These are phyloP conservation scores for Tolypocladium cylindrosporum DNA, from an alignment of 2,329 filamentous ascomycete species.

Conservation along the genomic window DNA sequence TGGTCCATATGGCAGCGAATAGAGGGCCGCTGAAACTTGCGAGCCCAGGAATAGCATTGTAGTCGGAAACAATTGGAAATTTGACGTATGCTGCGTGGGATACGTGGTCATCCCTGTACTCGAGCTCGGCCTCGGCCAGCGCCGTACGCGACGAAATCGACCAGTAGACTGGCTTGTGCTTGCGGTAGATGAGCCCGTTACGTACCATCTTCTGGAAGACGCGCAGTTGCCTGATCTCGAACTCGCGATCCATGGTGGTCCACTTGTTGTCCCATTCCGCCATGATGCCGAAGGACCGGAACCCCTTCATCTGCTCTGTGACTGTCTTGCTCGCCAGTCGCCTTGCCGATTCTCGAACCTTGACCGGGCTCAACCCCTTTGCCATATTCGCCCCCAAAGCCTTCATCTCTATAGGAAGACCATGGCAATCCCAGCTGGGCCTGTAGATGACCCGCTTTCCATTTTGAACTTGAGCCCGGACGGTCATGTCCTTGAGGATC, in stretches of 20 bases:
- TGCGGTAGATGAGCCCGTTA: constrained; percentile 64
- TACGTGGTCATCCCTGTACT: constrained; percentile 67
- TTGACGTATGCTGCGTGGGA: constrained; percentile 70
- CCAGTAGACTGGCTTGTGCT: constrained; percentile 81
- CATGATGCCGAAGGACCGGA: constrained; percentile 68
- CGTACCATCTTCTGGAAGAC: constrained; percentile 69
- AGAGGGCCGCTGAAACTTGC: constrained; percentile 37
- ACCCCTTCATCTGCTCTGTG: constrained; percentile 61
- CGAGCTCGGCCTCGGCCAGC: constrained; percentile 74
- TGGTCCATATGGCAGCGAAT: constrained; percentile 93
- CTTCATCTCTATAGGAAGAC: constrained; percentile 93
- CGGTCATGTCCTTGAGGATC: constrained; percentile 88
- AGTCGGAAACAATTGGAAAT: constrained; percentile 53
- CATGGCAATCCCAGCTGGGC: constrained; percentile 97
- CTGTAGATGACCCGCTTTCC: constrained; percentile 65
- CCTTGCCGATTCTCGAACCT: constrained; percentile 55
- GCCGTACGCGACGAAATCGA: constrained; percentile 70
- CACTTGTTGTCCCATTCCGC: constrained; percentile 69
- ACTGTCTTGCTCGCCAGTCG: constrained; percentile 59
- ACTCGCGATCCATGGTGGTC: constrained; percentile 68
- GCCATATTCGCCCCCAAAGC: constrained; percentile 53
- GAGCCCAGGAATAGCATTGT: constrained; percentile 22
- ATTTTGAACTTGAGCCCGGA: constrained; percentile 68
- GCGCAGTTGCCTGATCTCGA: constrained; percentile 64
- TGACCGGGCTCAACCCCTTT: constrained; percentile 38